Conservation (phyloP, 495 filamentous ascomycete species). For the Tuber aestivum region DNA sequence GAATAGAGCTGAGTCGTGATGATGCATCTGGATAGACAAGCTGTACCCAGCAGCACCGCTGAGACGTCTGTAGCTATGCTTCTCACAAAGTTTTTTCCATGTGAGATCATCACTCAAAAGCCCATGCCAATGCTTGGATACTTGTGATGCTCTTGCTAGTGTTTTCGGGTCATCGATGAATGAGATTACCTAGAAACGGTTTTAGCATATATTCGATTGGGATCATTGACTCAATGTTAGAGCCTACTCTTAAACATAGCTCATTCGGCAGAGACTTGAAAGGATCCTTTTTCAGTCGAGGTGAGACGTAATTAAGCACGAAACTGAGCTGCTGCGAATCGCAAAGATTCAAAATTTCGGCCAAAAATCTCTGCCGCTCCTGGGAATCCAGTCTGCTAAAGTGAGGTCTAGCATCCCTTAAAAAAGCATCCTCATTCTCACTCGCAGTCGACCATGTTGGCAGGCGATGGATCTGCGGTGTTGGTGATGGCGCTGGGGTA, state of each 20-base stretch:
- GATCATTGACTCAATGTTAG: conserved; percentile 8
- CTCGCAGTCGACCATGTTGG: conserved; percentile 42
- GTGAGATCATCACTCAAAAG: conserved; percentile 92
- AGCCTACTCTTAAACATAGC: conserved; percentile 72
- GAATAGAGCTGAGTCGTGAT: conserved; percentile 38
- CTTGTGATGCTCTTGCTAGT: conserved; percentile 83
- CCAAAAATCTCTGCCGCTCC: conserved; percentile 60
- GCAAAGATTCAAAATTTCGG: conserved; percentile 81
- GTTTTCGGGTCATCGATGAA: conserved; percentile 94
- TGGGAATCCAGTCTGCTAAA: conserved; percentile 42
- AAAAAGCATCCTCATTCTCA: conserved; percentile 41
- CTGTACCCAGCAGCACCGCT: conserved; percentile 33
- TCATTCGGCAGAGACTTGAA: conserved; percentile 86
- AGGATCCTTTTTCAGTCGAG: conserved; percentile 89
- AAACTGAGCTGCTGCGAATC: conserved; percentile 92
- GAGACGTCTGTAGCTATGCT: conserved; percentile 72
- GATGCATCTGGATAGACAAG: conserved; percentile 11
- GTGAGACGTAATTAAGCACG: conserved; percentile 85
- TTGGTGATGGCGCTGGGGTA: conserved; percentile 42
- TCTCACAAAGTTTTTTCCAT: conserved; percentile 93
- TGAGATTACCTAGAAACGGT: conserved; percentile 63
- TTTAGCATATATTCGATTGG: conserved; percentile 9
- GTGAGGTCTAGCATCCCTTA: conserved; percentile 41
- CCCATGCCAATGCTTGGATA: conserved; percentile 87
- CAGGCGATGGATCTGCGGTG: conserved; percentile 41